A percentile compares a stretch with the other conserved stretches of the same genome.
Conservation (phyloP, 1,284 basidiomycete genomes). For the Rugosomyces carneus region DNA sequence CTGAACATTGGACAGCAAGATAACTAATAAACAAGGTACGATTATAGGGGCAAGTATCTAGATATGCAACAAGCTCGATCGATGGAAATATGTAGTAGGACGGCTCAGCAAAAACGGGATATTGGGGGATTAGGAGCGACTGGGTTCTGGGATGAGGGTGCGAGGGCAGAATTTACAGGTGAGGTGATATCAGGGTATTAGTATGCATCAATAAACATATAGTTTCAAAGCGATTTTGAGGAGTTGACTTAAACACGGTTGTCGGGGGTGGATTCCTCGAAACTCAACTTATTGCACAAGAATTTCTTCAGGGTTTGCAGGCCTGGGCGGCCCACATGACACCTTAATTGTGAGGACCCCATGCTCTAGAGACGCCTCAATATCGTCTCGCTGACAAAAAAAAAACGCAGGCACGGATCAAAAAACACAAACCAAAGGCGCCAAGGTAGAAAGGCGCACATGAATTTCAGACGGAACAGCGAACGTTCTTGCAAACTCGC, state of each 20-base stretch:
- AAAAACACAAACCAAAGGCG: constrained; percentile 15
- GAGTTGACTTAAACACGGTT: neutral
- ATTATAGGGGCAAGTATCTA: neutral
- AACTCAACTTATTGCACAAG: constrained; percentile 28
- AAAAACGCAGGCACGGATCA: too few species aligned
- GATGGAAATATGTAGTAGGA: too few species aligned
- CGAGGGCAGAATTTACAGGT: neutral
- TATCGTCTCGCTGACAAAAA: constrained; percentile 35
- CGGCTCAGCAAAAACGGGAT: neutral
- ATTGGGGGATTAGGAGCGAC: too few species aligned
- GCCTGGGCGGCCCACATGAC: constrained; percentile 32
- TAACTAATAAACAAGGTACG: neutral
- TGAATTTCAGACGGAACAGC: constrained; percentile 52
- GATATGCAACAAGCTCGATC: neutral
- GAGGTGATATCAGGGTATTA: constrained; percentile 1
- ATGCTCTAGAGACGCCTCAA: constrained; percentile 41
- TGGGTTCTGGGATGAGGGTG: too few species aligned
- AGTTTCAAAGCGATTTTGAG: neutral
- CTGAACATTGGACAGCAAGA: neutral
- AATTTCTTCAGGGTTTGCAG: constrained; percentile 30
- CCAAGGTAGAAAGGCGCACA: constrained; percentile 32
- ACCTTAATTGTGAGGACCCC: constrained; percentile 46
- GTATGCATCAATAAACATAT: neutral
- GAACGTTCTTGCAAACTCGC: constrained; percentile 45
- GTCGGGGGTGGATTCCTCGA: neutral